Evolutionary conservation across 495 filamentous ascomycete genomes (phyloP).

Genomic region (Penicillium atrosanguineum): DNA sequence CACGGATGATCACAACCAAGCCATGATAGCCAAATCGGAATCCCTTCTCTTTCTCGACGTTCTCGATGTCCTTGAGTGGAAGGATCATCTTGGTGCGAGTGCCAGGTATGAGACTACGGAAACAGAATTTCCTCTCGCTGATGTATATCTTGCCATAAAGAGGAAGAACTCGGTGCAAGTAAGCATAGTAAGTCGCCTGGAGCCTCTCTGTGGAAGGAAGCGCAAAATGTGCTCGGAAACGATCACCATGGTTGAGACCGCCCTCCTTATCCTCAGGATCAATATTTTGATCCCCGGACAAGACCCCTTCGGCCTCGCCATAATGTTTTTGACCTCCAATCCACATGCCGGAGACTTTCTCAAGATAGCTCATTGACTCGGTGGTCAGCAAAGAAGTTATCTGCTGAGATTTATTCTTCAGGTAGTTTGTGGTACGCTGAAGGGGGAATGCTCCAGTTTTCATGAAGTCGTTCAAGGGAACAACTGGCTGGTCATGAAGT

Average conservation of each 20-base stretch:
- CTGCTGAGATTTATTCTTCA: constrained; percentile 70
- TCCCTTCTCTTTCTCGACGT: constrained; percentile 91
- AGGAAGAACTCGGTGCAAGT: constrained; percentile 82
- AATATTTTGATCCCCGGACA: constrained; percentile 59
- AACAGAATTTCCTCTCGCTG: constrained; percentile 86
- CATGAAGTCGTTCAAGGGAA: constrained; percentile 52
- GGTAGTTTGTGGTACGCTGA: constrained; percentile 79
- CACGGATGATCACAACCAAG: constrained; percentile 85
- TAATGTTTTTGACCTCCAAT: constrained; percentile 89
- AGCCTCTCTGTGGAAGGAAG: constrained; percentile 79
- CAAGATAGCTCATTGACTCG: constrained; percentile 95
- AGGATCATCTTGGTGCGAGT: constrained; percentile 92
- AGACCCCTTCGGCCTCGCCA: constrained; percentile 65
- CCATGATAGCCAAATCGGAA: constrained; percentile 91
- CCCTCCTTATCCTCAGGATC: constrained; percentile 65
- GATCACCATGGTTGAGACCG: constrained; percentile 60
- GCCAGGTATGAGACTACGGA: constrained; percentile 84
- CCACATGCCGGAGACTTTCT: constrained; percentile 98
- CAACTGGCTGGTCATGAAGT: background rate
- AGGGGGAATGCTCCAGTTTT: constrained; percentile 77
- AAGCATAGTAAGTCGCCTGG: constrained; percentile 88
- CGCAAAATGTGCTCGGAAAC: constrained; percentile 88
- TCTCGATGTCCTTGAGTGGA: constrained; percentile 89
- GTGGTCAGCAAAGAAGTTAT: constrained; percentile 86
- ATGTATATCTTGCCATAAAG: constrained; percentile 98